Percentiles rank a stretch among this genome's conserved stretches.
Evolutionary conservation across 2,329 filamentous ascomycete genomes (phyloP).

Genomic region (Aspergillus phoenicis): DNA sequence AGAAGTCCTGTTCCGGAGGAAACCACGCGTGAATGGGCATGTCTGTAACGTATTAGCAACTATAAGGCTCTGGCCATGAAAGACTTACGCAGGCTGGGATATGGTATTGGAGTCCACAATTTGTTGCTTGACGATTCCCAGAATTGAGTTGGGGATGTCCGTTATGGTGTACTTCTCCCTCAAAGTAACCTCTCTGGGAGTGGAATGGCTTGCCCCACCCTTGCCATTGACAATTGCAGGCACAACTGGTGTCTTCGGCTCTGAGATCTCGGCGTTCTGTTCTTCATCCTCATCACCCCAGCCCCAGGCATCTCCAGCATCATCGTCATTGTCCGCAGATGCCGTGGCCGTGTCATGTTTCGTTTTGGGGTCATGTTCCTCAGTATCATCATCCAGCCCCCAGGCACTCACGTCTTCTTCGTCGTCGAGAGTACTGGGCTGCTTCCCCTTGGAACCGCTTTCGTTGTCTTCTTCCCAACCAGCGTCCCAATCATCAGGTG

Average conservation of each 20-base stretch:
- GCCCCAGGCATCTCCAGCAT: conserved; percentile 71
- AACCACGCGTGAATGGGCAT: conserved; percentile 40
- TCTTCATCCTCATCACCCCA: conserved; percentile 71
- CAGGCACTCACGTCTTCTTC: conserved; percentile 53
- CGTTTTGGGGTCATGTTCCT: conserved; percentile 21
- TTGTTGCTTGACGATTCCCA: conserved; percentile 46
- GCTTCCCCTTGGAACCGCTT: conserved; percentile 30
- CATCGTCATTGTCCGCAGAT: conserved; percentile 35
- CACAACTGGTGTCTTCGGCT: conserved; percentile 21
- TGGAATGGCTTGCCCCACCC: conserved; percentile 16
- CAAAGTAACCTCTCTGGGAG: conserved; percentile 69
- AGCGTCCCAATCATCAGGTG: conserved; percentile 69
- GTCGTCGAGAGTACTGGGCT: conserved; percentile 32
- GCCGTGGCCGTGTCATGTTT: conserved; percentile 18
- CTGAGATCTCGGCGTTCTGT: conserved; percentile 32
- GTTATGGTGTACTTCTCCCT: conserved; percentile 88
- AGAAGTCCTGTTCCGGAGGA: conserved; percentile 48
- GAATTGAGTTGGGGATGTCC: conserved; percentile 76
- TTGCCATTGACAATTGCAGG: conserved; percentile 28
- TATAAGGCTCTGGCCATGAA: neutral
- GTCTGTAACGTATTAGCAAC: conserved; percentile 30
- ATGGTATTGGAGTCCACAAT: conserved; percentile 46
- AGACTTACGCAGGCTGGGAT: conserved; percentile 39
- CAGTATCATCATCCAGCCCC: conserved; percentile 50
- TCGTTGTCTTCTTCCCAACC: conserved; percentile 75